Evolutionary conservation across 2,329 filamentous ascomycete species (phyloP), one percentile per base, ranked within the genome.

Genomic region (Colletotrichum tofieldiae): DNA sequence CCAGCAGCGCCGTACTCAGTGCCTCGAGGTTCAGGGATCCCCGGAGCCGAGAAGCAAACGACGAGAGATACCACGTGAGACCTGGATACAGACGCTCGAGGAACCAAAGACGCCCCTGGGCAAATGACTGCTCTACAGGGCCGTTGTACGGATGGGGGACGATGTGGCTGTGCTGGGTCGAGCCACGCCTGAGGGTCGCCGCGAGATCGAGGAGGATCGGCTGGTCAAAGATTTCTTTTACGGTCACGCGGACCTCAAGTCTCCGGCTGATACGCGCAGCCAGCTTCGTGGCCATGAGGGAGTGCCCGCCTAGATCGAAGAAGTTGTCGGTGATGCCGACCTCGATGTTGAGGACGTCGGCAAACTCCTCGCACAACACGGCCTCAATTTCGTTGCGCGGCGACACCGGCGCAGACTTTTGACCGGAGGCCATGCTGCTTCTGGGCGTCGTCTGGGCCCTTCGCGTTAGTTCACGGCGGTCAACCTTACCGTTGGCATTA

Each of bases 91-190:
- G 73, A 45, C 74, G 71, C 5, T 77, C 75, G 23, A 77, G 59
- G 54, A 77, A 77, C 76, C 76, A 77, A 2, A 77, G 62, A 8
- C 76, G 73, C 16, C 73, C 72, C 56, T 77, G 76, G 11, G 75
- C 75, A 71, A 74, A 77, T 3, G 76, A 77, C 41, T 76, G 75
- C 52, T 76, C 70, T 11, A 76, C 70, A 8, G 76, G 75, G 2
- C 76, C 75, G 16, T 14, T 32, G 23, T 62, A 62, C 0, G 59
- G 26, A 3, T 11, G 41, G n/a, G 59, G n/a, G 59, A 51, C 9
- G 1, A 62, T 62, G 20, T 37, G 41, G 26, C 47, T 61, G 35
- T 61, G 65, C 45, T 23, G 26, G 14, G 41, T 69, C 35, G 58
- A 68, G 26, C 43, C 58, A n/a, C 43, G 37, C 5, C 52, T 51